Conservation (phyloP, 192 early-diverging fungal species). For the Cladochytrium replicatum region DNA sequence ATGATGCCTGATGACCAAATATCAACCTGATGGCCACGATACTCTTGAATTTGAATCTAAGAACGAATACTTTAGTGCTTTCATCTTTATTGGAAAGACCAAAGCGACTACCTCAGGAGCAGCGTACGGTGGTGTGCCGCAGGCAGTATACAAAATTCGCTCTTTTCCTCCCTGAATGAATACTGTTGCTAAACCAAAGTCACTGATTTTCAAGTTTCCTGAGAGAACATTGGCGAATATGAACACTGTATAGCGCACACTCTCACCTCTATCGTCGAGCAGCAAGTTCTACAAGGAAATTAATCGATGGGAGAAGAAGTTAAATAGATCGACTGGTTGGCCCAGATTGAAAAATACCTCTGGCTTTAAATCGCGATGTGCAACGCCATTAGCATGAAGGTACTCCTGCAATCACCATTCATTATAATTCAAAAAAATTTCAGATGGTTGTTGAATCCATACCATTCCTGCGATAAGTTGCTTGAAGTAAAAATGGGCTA, state of each 20-base stretch:
- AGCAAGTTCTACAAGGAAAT: conserved; percentile 32
- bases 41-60: conserved; percentile 42
- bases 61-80: neutral
- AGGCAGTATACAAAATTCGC: conserved; percentile 53
- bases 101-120: conserved; percentile 16
- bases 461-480: conserved; percentile 61
- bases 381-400: conserved; percentile 37
- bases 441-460: conserved; percentile 1
- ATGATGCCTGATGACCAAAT: conserved; percentile 66
- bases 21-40: conserved; percentile 53
- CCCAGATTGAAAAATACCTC: conserved; percentile 28
- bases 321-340: neutral
- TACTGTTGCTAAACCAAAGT: conserved; percentile 65
- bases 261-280: conserved; percentile 30
- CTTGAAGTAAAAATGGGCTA: conserved; percentile 63
- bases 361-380: conserved; percentile 71
- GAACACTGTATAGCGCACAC: conserved; percentile 4
- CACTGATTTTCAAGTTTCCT: conserved; percentile 62
- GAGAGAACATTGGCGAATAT: neutral
- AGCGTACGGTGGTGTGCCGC: conserved; percentile 63
- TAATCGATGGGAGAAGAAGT: conserved; percentile 7
- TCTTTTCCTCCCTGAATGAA: conserved; percentile 41
- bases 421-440: neutral
- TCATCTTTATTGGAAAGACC: neutral
- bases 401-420: conserved; percentile 22